Conservation (phyloP, 495 filamentous ascomycete genomes). For the Amorphotheca resinae region DNA sequence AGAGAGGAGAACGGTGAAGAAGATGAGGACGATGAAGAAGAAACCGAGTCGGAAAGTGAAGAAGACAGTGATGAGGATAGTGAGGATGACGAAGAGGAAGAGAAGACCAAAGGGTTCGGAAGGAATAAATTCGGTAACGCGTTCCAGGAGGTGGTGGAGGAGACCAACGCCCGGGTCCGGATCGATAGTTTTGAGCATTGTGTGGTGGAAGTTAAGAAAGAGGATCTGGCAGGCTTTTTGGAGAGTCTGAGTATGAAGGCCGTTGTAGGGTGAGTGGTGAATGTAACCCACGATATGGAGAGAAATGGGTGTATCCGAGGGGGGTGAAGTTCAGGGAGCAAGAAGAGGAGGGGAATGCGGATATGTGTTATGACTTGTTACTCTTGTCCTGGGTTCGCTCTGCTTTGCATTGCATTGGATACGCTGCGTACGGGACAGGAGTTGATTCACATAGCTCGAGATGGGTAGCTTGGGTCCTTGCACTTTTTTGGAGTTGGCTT, state of each 20-base stretch:
- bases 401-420: conserved; percentile 1
- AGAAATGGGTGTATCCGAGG: neutral
- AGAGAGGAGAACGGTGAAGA: conserved; percentile 44
- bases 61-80: conserved; percentile 35
- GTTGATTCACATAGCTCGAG: no score
- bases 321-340: conserved; percentile 4
- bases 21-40: conserved; percentile 49
- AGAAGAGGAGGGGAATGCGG: conserved; percentile 13
- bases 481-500: no score
- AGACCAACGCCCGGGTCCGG: conserved; percentile 78
- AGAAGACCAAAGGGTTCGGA: conserved; percentile 48
- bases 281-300: neutral
- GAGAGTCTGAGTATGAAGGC: conserved; percentile 85
- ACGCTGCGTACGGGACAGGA: neutral
- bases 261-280: conserved; percentile 60
- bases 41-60: conserved; percentile 42
- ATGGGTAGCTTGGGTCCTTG: no score
- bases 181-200: conserved; percentile 97
- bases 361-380: conserved; percentile 18
- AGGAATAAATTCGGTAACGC: conserved; percentile 86
- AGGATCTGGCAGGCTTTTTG: conserved; percentile 83
- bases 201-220: conserved; percentile 92
- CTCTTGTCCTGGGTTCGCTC: neutral
- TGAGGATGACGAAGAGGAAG: conserved; percentile 47
- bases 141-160: conserved; percentile 87